These are phyloP conservation scores for Aspergillus funiculosus DNA, from an alignment of 495 filamentous ascomycete genomes.

Conservation along the genomic window DNA sequence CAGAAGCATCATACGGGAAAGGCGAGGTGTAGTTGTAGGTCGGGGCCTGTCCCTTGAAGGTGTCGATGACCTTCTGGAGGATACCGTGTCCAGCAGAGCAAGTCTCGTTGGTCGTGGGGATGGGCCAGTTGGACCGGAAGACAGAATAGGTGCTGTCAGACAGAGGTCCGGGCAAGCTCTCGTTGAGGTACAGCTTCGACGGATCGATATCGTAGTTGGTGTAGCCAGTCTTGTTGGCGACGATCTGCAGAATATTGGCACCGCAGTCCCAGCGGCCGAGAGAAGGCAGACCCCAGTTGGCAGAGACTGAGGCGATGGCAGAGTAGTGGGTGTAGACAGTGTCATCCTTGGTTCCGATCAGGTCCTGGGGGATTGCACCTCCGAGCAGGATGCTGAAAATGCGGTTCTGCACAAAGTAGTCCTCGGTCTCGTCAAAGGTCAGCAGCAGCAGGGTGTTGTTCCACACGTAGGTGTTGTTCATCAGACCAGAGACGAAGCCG, in stretches of 20 bases:
- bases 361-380: conserved; percentile 51
- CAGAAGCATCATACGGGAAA: conserved; percentile 23
- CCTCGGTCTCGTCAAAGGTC: conserved; percentile 63
- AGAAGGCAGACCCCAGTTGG: conserved; percentile 60
- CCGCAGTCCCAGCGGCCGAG: conserved; percentile 61
- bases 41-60: conserved; percentile 24
- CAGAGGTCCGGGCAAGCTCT: conserved; percentile 42
- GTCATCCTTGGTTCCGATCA: conserved; percentile 55
- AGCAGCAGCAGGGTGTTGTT: conserved; percentile 58
- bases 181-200: conserved; percentile 38
- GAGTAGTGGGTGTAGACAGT: conserved; percentile 72
- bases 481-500: conserved; percentile 53
- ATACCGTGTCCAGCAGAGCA: conserved; percentile 44
- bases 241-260: conserved; percentile 54
- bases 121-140: conserved; percentile 36
- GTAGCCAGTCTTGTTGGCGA: conserved; percentile 48
- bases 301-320: conserved; percentile 56
- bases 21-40: conserved; percentile 41
- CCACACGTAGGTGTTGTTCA: conserved; percentile 60
- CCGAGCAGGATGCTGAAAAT: conserved; percentile 59
- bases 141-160: conserved; percentile 26
- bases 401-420: conserved; percentile 50
- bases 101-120: conserved; percentile 33
- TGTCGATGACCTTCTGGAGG: conserved; percentile 34
- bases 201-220: conserved; percentile 36